Evolutionary conservation across 345 rosid species (phyloP).

Genomic region (Murraya paniculata): DNA sequence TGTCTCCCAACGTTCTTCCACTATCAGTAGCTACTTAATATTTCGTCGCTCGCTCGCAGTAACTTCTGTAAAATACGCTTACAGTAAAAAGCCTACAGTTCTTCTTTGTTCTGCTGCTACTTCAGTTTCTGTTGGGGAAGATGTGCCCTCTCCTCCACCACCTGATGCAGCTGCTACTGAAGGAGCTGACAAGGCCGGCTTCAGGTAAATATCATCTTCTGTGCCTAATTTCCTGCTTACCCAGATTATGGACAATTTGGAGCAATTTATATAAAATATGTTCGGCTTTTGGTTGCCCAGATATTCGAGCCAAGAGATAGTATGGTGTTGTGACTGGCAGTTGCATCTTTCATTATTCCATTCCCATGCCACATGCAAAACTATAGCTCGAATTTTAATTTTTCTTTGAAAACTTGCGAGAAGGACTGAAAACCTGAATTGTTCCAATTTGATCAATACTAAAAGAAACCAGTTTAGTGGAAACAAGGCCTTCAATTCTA

Average conservation of each 20-base stretch:
- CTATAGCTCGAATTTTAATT: neutral
- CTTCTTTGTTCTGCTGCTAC: constrained; percentile 39
- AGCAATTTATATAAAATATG: neutral
- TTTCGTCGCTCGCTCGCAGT: constrained; percentile 21
- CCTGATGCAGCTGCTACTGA: constrained; percentile 21
- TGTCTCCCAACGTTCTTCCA: constrained; percentile 21
- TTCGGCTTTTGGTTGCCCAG: neutral
- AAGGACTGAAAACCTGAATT: neutral
- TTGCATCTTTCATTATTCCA: neutral
- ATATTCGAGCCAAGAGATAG: too few relatives aligned
- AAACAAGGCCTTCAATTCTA: too few relatives aligned
- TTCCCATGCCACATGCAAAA: neutral
- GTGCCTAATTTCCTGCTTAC: neutral
- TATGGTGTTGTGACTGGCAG: neutral
- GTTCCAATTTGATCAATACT: neutral
- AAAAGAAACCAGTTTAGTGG: neutral
- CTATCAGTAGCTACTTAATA: constrained; percentile 3
- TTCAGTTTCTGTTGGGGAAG: constrained; percentile 34
- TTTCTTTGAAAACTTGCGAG: neutral
- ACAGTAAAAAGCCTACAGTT: constrained; percentile 24
- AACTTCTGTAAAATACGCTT: constrained; percentile 23
- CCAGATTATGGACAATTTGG: neutral
- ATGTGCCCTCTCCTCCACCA: constrained; percentile 26
- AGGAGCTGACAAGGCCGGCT: constrained; percentile 27
- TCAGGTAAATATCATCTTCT: constrained; percentile 31